Conservation (phyloP, 1,284 basidiomycete genomes). For the Naganishia albida region DNA sequence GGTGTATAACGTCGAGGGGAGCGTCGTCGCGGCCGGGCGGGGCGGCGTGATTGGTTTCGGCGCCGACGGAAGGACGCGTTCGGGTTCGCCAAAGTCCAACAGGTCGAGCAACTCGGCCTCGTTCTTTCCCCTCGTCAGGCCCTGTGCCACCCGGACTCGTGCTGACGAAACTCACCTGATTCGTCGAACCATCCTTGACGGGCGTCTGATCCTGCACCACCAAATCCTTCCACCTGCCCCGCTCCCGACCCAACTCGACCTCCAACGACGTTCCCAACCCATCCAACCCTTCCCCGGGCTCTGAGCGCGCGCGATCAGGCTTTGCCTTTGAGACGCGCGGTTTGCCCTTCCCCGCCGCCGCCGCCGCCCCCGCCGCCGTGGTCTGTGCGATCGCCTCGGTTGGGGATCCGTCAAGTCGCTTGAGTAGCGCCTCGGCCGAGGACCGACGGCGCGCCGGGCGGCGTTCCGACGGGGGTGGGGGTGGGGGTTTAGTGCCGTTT, state of each 20-base stretch:
- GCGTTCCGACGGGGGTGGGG: conserved; percentile 47
- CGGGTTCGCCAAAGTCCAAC: conserved; percentile 23
- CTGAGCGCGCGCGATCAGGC: not conserved
- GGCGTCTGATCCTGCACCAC: conserved; percentile 29
- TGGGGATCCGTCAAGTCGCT: conserved; percentile 36
- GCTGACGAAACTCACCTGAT: conserved; percentile 24
- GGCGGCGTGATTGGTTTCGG: conserved; percentile 42
- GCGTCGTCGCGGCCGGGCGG: conserved; percentile 31
- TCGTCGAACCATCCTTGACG: conserved; percentile 24
- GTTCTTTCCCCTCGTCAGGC: no score
- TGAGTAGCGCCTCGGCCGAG: conserved; percentile 41
- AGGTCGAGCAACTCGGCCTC: conserved; percentile 33
- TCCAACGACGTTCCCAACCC: conserved; percentile 22
- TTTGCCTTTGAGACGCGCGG: not conserved
- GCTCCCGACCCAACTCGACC: conserved; percentile 33
- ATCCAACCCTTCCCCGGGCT: conserved; percentile 31
- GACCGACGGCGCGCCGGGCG: conserved; percentile 46
- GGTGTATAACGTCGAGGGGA: conserved; percentile 24
- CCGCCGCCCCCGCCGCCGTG: not conserved
- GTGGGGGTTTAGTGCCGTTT: conserved; percentile 37
- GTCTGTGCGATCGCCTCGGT: conserved; percentile 32
- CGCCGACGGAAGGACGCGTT: conserved; percentile 31
- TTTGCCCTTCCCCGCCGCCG: conserved; percentile 3
- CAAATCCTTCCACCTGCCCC: conserved; percentile 32
- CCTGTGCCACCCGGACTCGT: no score